Conservation (phyloP, 1,284 basidiomycete species). For the Sutorius eximius region DNA sequence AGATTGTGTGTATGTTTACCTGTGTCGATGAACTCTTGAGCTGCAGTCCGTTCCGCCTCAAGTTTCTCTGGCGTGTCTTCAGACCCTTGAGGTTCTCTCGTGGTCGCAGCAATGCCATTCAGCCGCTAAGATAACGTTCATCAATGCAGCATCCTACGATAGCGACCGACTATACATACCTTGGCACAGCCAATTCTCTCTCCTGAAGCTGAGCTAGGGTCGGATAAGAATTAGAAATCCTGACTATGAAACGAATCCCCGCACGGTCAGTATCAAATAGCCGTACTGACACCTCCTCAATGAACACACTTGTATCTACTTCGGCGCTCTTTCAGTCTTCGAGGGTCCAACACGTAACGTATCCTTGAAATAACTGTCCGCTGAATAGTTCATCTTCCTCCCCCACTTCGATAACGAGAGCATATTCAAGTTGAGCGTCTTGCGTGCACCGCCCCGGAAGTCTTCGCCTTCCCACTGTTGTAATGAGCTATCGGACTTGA, state of each 20-base stretch:
- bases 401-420: constrained; percentile 97
- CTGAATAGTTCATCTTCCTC: constrained; percentile 94
- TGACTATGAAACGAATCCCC: constrained; percentile 52
- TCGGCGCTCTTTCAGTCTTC: constrained; percentile 83
- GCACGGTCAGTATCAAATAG: not conserved
- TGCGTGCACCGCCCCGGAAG: constrained; percentile 73
- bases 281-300: not conserved
- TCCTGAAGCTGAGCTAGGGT: constrained; percentile 85
- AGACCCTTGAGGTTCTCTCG: constrained; percentile 67
- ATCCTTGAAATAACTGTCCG: constrained; percentile 94
- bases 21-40: constrained; percentile 86
- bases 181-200: constrained; percentile 81
- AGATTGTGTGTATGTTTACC: constrained; percentile 41
- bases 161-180: constrained; percentile 37
- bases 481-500: constrained; percentile 89
- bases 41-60: constrained; percentile 77
- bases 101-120: constrained; percentile 74
- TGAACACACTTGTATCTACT: constrained; percentile 80
- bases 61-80: constrained; percentile 83
- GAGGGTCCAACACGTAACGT: constrained; percentile 78
- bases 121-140: constrained; percentile 43
- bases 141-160: not conserved
- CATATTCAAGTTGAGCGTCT: constrained; percentile 74
- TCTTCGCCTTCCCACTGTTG: constrained; percentile 98
- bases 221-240: constrained; percentile 97